Percentiles rank a stretch among this genome's conserved stretches.
phyloP scores from a whole-genome alignment of 192 early-diverging fungal genomes.

The Thamnidium elegans region DNA sequence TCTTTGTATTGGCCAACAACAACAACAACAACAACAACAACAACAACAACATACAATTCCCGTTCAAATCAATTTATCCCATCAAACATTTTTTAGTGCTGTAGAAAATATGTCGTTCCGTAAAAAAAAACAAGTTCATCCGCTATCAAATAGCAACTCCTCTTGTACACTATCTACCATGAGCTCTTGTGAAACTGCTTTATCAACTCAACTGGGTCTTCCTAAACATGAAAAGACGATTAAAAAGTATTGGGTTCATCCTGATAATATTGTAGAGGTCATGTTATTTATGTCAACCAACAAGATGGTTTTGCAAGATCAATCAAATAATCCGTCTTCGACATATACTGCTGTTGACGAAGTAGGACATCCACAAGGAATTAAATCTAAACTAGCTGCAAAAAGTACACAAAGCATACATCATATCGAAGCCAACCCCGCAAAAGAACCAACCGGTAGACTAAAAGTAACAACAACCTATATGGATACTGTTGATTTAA shows the following conservation, averaged over 20 bases:
- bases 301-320: background rate
- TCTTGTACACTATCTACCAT: background rate
- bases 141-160: no score
- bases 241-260: constrained; percentile 20
- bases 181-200: constrained; percentile 13
- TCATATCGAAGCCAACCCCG: background rate
- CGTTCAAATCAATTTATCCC: constrained; percentile 1
- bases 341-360: constrained; percentile 3
- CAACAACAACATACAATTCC: no score
- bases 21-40: no score
- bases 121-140: no score
- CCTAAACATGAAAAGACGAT: background rate
- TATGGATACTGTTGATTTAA: constrained; percentile 4
- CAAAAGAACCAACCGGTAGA: background rate
- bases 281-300: constrained; percentile 7
- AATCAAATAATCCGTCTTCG: background rate
- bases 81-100: constrained; percentile 8
- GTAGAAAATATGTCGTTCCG: background rate
- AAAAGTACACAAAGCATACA: background rate
- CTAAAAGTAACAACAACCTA: constrained; percentile 8
- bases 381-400: constrained; percentile 3
- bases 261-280: constrained; percentile 15
- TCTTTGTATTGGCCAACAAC: background rate
- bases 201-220: background rate
- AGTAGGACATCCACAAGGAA: constrained; percentile 9